Evolutionary conservation across 306 rosid genomes (phyloP), one percentile per base, ranked within the genome.

Genomic region (Quercus cerris): DNA sequence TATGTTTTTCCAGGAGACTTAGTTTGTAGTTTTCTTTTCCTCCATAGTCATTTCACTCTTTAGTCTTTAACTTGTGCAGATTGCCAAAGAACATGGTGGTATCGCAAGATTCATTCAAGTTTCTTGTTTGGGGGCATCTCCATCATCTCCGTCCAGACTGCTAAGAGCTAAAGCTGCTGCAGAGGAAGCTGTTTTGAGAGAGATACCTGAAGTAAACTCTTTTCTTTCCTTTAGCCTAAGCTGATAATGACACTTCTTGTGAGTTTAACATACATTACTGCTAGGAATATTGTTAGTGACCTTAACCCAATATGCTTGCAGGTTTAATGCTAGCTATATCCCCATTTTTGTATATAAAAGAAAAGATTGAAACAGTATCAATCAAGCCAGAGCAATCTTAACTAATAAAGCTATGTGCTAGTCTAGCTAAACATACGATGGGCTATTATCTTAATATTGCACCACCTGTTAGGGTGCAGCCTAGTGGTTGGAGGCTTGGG

Each of bases 71-170:
- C 59, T 71, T 70, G 17, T 87, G 86, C 94, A 95, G 99, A 88
- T 95, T 86, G 89, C 99, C 78, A 91, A 91, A 85, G 99, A 95
- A 75, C 99, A 95, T 51, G 99, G 99, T 81, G 99, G 99, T 79
- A 95, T 95, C 83, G 80, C 86, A 90, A 89, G 99, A 86, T 95
- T 90, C 74, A 81, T 95, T 67, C 99, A 95, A 82, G 96, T 95
- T 87, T 95, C 99, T 82, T 83, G 88, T 81, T 90, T 95, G 81
- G 99, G 99, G 74, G 93, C 97, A 51, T 91, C 97, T 86, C 56
- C 98, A 69, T 93, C 94, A 49, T 93, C 99, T 46, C 87, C 91
- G 28, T 95, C 99, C 67, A 95, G 92, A 86, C 64, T 88, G 83
- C 91, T 89, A 35, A 95, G 88, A 84, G 86, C 96, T 64, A 95